These are phyloP conservation scores for Rhizopogon vinicolor DNA, from an alignment of 768 basidiomycete species.

Conservation along the genomic window DNA sequence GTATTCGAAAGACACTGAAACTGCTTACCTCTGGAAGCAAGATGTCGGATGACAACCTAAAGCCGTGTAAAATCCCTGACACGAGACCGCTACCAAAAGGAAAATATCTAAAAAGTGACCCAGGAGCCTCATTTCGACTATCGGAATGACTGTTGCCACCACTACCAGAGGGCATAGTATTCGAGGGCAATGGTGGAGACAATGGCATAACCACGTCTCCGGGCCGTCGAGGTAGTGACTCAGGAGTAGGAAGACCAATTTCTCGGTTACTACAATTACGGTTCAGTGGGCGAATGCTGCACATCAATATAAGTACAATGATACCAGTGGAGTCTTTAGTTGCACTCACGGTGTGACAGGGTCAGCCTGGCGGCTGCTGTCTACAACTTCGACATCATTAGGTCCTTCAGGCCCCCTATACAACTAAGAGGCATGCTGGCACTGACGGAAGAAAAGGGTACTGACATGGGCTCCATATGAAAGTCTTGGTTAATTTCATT, in stretches of 20 bases:
- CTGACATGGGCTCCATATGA: neutral
- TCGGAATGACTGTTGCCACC: neutral
- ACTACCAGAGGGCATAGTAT: neutral
- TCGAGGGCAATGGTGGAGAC: neutral
- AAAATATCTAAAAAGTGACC: neutral
- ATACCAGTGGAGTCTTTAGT: neutral
- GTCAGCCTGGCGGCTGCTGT: neutral
- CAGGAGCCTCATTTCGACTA: neutral
- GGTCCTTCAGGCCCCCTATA: neutral
- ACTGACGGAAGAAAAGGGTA: neutral
- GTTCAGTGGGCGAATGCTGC: neutral
- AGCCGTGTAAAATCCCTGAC: neutral
- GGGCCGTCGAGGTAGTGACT: neutral
- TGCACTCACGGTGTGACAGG: neutral
- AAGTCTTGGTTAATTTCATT: neutral
- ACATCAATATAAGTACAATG: neutral
- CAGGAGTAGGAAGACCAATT: neutral
- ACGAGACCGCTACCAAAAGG: neutral
- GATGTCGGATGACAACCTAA: neutral
- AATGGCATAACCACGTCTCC: neutral
- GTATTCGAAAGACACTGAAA: too few relatives aligned
- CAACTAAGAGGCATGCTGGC: neutral
- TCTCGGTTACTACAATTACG: neutral
- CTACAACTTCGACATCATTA: neutral
- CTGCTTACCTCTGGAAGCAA: neutral